Conservation (phyloP, 139 green algal species). For the Dunaliella primolecta region DNA sequence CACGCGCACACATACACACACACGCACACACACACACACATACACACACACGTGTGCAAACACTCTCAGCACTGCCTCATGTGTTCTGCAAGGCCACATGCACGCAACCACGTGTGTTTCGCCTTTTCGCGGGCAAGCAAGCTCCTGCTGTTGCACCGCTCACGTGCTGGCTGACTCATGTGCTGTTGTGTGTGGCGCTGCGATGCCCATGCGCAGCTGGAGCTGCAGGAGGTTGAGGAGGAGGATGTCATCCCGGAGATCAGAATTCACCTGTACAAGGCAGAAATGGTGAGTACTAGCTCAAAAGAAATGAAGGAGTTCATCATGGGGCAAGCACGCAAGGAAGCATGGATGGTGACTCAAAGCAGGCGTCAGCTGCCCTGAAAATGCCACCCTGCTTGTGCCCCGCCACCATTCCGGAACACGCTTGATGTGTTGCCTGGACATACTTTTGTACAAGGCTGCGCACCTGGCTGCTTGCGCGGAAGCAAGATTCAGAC, state of each 20-base stretch:
- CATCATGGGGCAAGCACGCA: no score
- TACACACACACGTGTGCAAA: no score
- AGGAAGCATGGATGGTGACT: no score
- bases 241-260: not conserved
- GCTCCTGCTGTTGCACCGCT: not conserved
- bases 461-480: not conserved
- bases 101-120: not conserved
- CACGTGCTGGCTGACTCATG: not conserved
- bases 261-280: conserved; percentile 16
- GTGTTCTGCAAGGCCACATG: not conserved
- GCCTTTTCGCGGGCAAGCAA: not conserved
- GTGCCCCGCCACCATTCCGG: no score
- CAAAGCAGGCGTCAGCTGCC: not conserved
- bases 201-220: not conserved
- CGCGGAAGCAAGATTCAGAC: no score
- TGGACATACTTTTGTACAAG: not conserved
- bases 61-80: not conserved
- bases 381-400: not conserved
- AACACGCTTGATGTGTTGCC: not conserved
- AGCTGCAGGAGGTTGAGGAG: not conserved
- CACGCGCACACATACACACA: no score
- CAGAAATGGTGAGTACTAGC: conserved; percentile 16
- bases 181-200: no score
- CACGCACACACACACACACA: no score
- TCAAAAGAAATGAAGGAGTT: not conserved